These are phyloP conservation scores for Hylodesmum podocarpum DNA, from an alignment of 306 rosid genomes.

Conservation along the genomic window DNA sequence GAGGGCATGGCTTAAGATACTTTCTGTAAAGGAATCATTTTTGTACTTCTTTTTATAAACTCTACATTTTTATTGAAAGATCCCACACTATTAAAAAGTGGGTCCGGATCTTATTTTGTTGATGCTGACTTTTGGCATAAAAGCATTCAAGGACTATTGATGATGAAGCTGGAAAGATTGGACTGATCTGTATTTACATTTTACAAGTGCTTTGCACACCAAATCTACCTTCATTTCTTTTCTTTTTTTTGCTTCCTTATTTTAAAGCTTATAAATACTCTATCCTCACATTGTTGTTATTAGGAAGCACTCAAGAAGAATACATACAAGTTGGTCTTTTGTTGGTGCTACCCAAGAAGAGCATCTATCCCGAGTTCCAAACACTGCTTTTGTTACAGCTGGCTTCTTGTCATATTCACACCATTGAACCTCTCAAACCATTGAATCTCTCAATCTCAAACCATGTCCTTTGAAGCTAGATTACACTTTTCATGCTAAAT, in stretches of 20 bases:
- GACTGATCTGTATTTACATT: constrained; percentile 29
- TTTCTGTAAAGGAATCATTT: background rate
- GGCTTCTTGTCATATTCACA: constrained; percentile 27
- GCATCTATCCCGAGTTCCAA: constrained; percentile 11
- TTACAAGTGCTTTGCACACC: constrained; percentile 42
- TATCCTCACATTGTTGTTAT: constrained; percentile 25
- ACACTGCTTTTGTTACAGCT: constrained; percentile 28
- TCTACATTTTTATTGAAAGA: background rate
- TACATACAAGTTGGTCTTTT: constrained; percentile 11
- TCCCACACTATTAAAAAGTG: constrained; percentile 29
- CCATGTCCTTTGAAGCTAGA: constrained; percentile 33
- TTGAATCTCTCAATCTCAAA: constrained; percentile 37
- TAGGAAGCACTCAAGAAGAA: constrained; percentile 36
- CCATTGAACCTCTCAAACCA: constrained; percentile 36
- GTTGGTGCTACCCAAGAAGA: background rate
- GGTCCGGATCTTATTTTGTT: constrained; percentile 27
- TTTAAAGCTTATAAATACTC: constrained; percentile 42
- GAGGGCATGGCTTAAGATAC: constrained; percentile 1
- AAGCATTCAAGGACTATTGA: constrained; percentile 11
- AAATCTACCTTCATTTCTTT: constrained; percentile 34
- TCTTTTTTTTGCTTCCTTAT: background rate
- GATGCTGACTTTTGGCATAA: constrained; percentile 35
- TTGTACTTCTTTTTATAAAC: background rate
- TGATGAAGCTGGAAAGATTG: constrained; percentile 35
- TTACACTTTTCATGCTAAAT: constrained; percentile 19